These are phyloP conservation scores for Debaryomyces coudertii DNA, from an alignment of 1,139 yeast genomes.

Conservation along the genomic window DNA sequence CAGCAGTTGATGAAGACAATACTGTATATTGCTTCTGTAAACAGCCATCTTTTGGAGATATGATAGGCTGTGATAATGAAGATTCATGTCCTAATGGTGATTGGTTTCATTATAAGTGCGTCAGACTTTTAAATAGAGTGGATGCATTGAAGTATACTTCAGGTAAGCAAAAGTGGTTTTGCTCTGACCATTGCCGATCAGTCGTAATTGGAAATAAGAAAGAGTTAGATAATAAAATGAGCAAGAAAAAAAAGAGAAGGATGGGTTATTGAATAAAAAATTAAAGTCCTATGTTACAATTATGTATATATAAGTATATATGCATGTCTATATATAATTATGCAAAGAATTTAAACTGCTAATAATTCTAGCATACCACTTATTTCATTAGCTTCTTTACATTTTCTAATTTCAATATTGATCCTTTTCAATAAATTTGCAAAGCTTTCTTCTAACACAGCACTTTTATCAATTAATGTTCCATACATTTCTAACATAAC, in stretches of 20 bases:
- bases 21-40: slow-evolving; percentile 45
- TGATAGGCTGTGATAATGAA: slow-evolving; percentile 52
- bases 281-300: slow-evolving; percentile 8
- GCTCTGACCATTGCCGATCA: slow-evolving; percentile 39
- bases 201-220: slow-evolving; percentile 19
- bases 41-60: slow-evolving; percentile 49
- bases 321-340: slow-evolving; percentile 9
- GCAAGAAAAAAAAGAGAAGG: slow-evolving; percentile 19
- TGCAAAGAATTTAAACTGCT: slow-evolving; percentile 37
- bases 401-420: slow-evolving; percentile 69
- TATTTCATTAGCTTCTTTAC: slow-evolving; percentile 85
- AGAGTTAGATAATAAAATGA: slow-evolving; percentile 23
- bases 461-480: slow-evolving; percentile 67
- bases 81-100: slow-evolving; percentile 49
- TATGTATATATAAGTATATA: slow-evolving; percentile 4
- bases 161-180: slow-evolving; percentile 46
- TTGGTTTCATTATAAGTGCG: slow-evolving; percentile 55
- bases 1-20: slow-evolving; percentile 26
- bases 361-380: slow-evolving; percentile 92
- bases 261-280: slow-evolving; percentile 5
- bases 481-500: slow-evolving; percentile 83
- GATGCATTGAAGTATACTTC: slow-evolving; percentile 43
- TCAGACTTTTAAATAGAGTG: slow-evolving; percentile 43
- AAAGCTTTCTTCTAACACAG: slow-evolving; percentile 77
- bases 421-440: slow-evolving; percentile 62